phyloP scores from a whole-genome alignment of 495 filamentous ascomycete species.

The Podospora conica region DNA sequence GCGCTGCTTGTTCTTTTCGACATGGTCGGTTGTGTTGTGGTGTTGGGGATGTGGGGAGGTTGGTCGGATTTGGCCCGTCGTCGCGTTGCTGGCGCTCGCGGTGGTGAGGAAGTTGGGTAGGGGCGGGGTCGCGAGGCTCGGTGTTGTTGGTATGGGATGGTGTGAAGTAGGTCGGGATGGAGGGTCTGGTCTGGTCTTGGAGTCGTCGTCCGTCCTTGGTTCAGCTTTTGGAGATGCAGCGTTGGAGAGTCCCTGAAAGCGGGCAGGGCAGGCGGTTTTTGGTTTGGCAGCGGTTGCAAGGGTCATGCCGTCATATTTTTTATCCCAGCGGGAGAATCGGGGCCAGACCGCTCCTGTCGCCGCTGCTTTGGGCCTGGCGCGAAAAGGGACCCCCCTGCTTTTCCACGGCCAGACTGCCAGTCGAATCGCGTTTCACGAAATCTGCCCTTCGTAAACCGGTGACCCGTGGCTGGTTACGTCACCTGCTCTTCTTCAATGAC shows the following conservation, averaged over 20 bases:
- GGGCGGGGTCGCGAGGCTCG: background rate
- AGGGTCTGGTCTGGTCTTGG: background rate
- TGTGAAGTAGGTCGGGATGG: background rate
- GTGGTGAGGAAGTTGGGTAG: background rate
- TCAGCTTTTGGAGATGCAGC: background rate
- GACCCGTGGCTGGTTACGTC: background rate
- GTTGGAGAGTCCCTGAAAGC: background rate
- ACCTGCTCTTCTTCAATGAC: background rate
- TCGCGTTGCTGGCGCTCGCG: background rate
- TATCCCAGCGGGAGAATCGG: background rate
- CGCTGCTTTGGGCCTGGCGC: background rate
- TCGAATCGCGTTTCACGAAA: background rate
- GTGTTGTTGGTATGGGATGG: background rate
- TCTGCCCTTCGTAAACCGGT: background rate
- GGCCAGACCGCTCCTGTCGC: slow-evolving; percentile 5
- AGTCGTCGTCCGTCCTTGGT: background rate
- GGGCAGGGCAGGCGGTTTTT: slow-evolving; percentile 1
- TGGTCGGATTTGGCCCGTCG: background rate
- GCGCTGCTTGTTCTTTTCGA: slow-evolving; percentile 42
- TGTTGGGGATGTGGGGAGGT: background rate
- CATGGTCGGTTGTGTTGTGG: slow-evolving; percentile 28
- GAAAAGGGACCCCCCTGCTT: background rate
- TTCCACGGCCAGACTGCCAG: background rate
- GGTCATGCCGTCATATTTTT: slow-evolving; percentile 22
- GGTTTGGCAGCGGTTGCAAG: slow-evolving; percentile 8